Base-by-base conservation (phyloP, 306 rosid genomes). In the Dryas drummondii region DNA sequence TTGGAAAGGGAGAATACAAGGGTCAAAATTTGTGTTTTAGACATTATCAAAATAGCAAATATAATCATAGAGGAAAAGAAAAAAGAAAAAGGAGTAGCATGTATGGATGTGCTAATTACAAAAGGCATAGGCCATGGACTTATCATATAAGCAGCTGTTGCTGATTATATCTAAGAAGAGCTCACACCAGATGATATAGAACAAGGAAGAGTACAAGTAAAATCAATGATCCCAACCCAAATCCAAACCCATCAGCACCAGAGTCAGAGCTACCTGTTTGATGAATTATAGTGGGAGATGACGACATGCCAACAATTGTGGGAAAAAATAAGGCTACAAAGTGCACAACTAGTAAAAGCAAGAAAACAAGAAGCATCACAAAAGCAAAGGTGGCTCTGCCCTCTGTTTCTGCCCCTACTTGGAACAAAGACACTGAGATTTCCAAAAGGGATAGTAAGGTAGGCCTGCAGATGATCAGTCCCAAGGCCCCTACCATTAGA, bases 401-500 rank as follows among this genome's bases (percentile, higher is more conserved):
- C 32, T 79, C 80, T 10, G 52, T n/a, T 45, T 69, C 64, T 54
- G 71, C 72, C 10, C 79, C 86, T 15, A 70, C 15, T 59, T 71
- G 53, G 4, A 71, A 32, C 40, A 84, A 46, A 26, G 83, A 74
- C 81, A 54, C 68, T 47, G 75, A 3, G 76, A 53, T 71, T 44
- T 87, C 96, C 71, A 73, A 54, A 7, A 88, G 41, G 47, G 83
- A 79, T 22, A 69, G 12, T 1, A 87, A 9, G 63, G 69, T 77
- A 9, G 97, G 81, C 70, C 93, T 78, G 58, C 63, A 83, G 42
- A 94, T 32, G 63, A 90, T 10, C 73, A 88, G 26, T 52, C 87
- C 94, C 52, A 91, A 77, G 9, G 77, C 80, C 40, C 85, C 68
- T 32, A 91, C 91, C 66, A 87, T 13, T 61, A 94, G 46, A 65